These are phyloP conservation scores for Citrullus colocynthis DNA, from an alignment of 306 rosid genomes.

Conservation along the genomic window DNA sequence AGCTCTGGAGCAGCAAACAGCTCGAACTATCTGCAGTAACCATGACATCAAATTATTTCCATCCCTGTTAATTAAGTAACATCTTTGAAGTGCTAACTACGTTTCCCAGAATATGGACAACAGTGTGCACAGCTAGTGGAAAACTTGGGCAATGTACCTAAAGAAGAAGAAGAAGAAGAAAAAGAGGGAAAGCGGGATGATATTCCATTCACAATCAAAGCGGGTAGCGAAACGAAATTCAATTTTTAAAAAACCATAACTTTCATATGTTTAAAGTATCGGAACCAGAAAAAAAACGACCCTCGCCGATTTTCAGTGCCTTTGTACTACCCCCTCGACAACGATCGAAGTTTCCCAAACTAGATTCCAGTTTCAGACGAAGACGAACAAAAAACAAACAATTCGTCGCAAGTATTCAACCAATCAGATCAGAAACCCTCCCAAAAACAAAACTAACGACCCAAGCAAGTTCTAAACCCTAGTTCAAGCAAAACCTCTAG, in stretches of 20 bases:
- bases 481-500: constrained; percentile 22
- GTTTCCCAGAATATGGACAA: not conserved
- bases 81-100: not conserved
- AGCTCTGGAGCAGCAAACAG: not conserved
- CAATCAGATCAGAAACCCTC: constrained; percentile 5
- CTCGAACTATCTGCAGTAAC: constrained; percentile 1
- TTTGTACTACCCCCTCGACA: not conserved
- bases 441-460: not conserved
- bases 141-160: not conserved
- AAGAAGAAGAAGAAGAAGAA: not conserved
- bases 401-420: not conserved
- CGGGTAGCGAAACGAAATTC: not conserved
- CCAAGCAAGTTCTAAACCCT: constrained; percentile 15
- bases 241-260: not conserved
- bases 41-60: not conserved
- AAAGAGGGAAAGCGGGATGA: not conserved
- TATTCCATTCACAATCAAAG: not conserved
- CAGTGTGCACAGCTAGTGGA: not conserved
- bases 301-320: not conserved
- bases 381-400: not conserved
- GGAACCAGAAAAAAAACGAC: not conserved
- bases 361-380: not conserved
- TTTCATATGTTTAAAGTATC: not conserved
- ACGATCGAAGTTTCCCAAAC: not conserved
- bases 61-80: not conserved